Percentiles rank a stretch among this genome's conserved stretches.
Conservation (phyloP, 139 green algal genomes). For the Desmodesmus armatus region DNA sequence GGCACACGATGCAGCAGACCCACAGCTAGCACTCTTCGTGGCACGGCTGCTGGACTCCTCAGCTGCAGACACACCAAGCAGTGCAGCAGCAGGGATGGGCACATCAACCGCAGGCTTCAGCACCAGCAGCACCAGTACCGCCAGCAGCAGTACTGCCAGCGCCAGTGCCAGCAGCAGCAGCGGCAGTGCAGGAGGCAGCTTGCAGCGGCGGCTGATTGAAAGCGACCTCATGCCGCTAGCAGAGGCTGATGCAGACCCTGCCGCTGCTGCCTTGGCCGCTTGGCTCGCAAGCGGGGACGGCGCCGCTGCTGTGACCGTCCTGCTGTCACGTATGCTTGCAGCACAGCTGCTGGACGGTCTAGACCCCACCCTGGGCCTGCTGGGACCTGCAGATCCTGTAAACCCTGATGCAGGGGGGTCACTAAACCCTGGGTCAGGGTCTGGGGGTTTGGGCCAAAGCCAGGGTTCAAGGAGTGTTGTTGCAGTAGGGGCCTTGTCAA, state of each 20-base stretch:
- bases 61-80: slow-evolving; percentile 1
- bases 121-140: background rate
- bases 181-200: background rate
- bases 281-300: slow-evolving; percentile 10
- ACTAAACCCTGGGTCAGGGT: too few relatives aligned
- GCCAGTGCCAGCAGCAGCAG: background rate
- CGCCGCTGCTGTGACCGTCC: background rate
- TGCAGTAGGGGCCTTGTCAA: too few relatives aligned
- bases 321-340: background rate
- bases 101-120: background rate
- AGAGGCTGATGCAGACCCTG: slow-evolving; percentile 44
- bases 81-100: background rate
- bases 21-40: slow-evolving; percentile 83
- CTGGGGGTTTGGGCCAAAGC: too few relatives aligned
- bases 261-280: slow-evolving; percentile 7
- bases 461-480: too few relatives aligned
- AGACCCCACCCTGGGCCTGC: too few relatives aligned
- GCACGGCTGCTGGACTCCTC: slow-evolving; percentile 62
- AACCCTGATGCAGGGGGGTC: too few relatives aligned
- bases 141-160: background rate
- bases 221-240: slow-evolving; percentile 33
- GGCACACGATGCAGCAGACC: slow-evolving; percentile 73
- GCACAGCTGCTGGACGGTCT: background rate
- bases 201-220: slow-evolving; percentile 39
- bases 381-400: too few relatives aligned